Percentiles rank a stretch among this genome's conserved stretches.
These are phyloP conservation scores for Talaromyces borbonicus DNA, from an alignment of 495 filamentous ascomycete genomes.

Conservation along the genomic window DNA sequence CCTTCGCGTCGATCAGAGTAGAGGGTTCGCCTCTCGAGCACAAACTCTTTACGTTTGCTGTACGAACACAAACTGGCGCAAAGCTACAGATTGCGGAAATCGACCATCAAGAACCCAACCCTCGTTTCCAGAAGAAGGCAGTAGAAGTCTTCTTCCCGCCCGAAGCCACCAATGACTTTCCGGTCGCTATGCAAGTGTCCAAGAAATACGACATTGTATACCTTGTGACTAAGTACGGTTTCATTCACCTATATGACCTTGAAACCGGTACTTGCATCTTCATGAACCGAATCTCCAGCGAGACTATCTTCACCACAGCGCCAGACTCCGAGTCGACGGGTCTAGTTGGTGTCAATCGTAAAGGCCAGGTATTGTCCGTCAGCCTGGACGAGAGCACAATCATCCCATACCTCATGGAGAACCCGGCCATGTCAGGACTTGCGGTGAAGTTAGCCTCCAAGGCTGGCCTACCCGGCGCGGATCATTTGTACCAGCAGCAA, in stretches of 20 bases:
- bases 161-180: slow-evolving; percentile 93
- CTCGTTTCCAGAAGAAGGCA: slow-evolving; percentile 82
- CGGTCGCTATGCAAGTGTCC: slow-evolving; percentile 96
- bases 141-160: slow-evolving; percentile 96
- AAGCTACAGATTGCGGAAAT: slow-evolving; percentile 98
- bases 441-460: slow-evolving; percentile 93
- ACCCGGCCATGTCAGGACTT: slow-evolving; percentile 81
- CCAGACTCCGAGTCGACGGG: slow-evolving; percentile 75
- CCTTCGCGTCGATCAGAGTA: slow-evolving; percentile 81
- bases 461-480: slow-evolving; percentile 87
- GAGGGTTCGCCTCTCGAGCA: slow-evolving; percentile 86
- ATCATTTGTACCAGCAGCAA: slow-evolving; percentile 86
- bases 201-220: slow-evolving; percentile 92
- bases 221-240: slow-evolving; percentile 96
- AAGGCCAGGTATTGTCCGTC: slow-evolving; percentile 91
- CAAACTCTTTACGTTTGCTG: slow-evolving; percentile 93
- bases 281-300: slow-evolving; percentile 99
- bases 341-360: slow-evolving; percentile 91
- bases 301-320: slow-evolving; percentile 95
- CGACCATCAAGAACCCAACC: slow-evolving; percentile 82
- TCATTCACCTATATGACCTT: slow-evolving; percentile 97
- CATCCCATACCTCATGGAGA: slow-evolving; percentile 88
- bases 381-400: slow-evolving; percentile 84
- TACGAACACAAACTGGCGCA: slow-evolving; percentile 73
- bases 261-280: slow-evolving; percentile 97